phyloP scores from a whole-genome alignment of 192 early-diverging fungal species.

The Lobulomyces angularis region DNA sequence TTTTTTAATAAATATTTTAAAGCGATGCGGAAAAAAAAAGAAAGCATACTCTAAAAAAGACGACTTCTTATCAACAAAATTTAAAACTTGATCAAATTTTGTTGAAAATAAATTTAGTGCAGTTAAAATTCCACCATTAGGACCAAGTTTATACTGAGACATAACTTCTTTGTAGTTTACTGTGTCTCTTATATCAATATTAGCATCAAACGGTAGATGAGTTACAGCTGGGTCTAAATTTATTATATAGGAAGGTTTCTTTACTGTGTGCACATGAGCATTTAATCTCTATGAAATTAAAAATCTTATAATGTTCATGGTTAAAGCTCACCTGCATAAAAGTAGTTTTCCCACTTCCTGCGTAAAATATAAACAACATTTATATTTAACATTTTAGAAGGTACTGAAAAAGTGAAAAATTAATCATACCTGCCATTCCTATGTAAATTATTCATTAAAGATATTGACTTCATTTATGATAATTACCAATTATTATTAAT shows the following conservation, averaged over 20 bases:
- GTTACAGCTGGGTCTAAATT: slow-evolving; percentile 91
- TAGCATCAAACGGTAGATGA: slow-evolving; percentile 78
- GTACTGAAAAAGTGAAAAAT: slow-evolving; percentile 3
- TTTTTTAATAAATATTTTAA: slow-evolving; percentile 3
- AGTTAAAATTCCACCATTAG: slow-evolving; percentile 94
- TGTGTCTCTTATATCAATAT: slow-evolving; percentile 95
- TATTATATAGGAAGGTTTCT: slow-evolving; percentile 71
- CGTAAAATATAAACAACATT: slow-evolving; percentile 12
- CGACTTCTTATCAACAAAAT: slow-evolving; percentile 69
- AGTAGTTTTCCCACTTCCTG: slow-evolving; percentile 89
- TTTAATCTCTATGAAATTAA: slow-evolving; percentile 55
- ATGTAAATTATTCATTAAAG: no score
- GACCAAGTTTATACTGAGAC: slow-evolving; percentile 91
- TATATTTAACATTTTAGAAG: background rate
- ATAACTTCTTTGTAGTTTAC: slow-evolving; percentile 98
- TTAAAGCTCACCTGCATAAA: slow-evolving; percentile 90
- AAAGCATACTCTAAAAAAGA: slow-evolving; percentile 49
- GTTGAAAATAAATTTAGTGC: slow-evolving; percentile 93
- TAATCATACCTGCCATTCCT: slow-evolving; percentile 2
- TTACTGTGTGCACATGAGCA: slow-evolving; percentile 62
- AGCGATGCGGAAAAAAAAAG: background rate
- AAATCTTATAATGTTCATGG: slow-evolving; percentile 2
- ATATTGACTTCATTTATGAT: no score
- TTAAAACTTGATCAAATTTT: slow-evolving; percentile 94
- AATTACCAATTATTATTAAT: no score